Evolutionary conservation across 2,329 filamentous ascomycete genomes (phyloP).

Genomic region (Onygenales sp.): DNA sequence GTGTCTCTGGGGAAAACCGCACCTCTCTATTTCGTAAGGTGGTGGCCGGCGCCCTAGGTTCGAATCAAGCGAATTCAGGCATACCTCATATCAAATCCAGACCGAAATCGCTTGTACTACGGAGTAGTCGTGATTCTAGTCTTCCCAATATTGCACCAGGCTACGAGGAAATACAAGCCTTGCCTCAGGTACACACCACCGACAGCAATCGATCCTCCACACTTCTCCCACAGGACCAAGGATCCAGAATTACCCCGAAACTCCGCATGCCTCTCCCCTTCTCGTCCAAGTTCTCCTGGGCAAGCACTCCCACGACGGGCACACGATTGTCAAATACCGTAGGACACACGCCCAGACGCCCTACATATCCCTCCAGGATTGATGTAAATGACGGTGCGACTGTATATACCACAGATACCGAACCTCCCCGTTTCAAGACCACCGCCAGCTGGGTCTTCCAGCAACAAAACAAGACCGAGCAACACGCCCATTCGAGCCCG

Average conservation of each 20-base stretch:
- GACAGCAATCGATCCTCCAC: background rate
- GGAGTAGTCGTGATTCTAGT: background rate
- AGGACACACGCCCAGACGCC: background rate
- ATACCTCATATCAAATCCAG: constrained; percentile 3
- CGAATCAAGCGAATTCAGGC: background rate
- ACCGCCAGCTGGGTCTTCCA: constrained; percentile 11
- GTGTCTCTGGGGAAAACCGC: constrained; percentile 2
- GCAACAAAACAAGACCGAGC: constrained; percentile 6
- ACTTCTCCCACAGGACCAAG: background rate
- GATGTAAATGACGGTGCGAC: constrained; percentile 7
- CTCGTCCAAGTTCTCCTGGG: constrained; percentile 11
- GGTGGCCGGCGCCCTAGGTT: constrained; percentile 1
- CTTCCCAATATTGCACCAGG: background rate
- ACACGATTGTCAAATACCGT: constrained; percentile 1
- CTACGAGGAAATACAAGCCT: background rate
- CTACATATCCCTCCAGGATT: background rate
- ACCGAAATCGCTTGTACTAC: background rate
- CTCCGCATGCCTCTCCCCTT: background rate
- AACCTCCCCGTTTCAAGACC: constrained; percentile 8
- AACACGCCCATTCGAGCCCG: background rate
- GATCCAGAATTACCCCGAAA: background rate
- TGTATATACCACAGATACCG: constrained; percentile 7
- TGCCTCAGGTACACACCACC: background rate
- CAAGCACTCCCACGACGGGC: constrained; percentile 5
- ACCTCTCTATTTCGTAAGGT: constrained; percentile 6